phyloP scores from a whole-genome alignment of 805 yeast species.

The Ogataea nitratoaversa region DNA sequence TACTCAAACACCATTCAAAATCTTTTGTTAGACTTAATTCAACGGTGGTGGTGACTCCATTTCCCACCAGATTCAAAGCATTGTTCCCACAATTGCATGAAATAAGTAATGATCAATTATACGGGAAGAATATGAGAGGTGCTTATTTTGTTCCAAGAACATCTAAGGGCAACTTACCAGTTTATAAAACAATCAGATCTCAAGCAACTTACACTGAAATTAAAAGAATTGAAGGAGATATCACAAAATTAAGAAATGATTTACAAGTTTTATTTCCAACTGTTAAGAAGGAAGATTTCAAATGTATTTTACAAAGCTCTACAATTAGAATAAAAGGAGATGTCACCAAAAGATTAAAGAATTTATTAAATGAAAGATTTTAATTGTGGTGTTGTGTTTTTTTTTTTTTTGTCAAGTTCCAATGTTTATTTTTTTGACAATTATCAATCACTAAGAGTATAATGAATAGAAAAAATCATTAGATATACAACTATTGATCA shows the following conservation, averaged over 20 bases:
- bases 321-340: conserved; percentile 54
- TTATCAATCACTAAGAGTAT: no score
- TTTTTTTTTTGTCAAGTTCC: no score
- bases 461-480: no score
- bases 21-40: conserved; percentile 17
- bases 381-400: no score
- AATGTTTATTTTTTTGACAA: no score
- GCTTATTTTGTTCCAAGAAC: conserved; percentile 47
- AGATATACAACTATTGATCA: no score
- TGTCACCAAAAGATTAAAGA: conserved; percentile 31
- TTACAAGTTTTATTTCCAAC: conserved; percentile 47
- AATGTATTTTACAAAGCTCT: conserved; percentile 45
- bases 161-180: conserved; percentile 70
- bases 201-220: conserved; percentile 67
- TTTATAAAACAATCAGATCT: conserved; percentile 64
- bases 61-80: conserved; percentile 11
- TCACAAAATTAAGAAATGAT: conserved; percentile 61
- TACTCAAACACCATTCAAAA: background rate
- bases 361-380: conserved; percentile 29
- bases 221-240: conserved; percentile 66
- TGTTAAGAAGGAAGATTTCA: conserved; percentile 41
- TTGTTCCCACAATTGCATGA: conserved; percentile 26
- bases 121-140: conserved; percentile 32
- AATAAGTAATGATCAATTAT: conserved; percentile 21
- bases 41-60: no score